A percentile compares a stretch with the other conserved stretches of the same genome.
phyloP scores from a whole-genome alignment of 257 asterid genomes.

The Jaltomata sinuosa region DNA sequence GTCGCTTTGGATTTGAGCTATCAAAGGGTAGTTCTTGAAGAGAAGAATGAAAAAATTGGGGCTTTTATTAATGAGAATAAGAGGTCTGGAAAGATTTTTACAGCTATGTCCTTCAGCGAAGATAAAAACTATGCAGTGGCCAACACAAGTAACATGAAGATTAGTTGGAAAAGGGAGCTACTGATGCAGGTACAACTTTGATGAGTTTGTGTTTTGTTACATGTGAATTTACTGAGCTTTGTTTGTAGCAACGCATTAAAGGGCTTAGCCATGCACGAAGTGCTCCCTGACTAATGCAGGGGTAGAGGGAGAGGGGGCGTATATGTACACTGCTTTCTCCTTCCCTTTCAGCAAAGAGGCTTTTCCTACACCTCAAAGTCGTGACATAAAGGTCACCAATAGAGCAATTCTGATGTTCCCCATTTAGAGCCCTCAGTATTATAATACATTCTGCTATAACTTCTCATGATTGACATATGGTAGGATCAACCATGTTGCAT shows the following conservation, averaged over 20 bases:
- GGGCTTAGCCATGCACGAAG: background rate
- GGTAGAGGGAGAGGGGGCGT: background rate
- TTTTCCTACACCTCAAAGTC: background rate
- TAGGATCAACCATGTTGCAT: background rate
- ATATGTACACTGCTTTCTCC: background rate
- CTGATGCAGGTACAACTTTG: slow-evolving; percentile 61
- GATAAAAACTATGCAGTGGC: slow-evolving; percentile 11
- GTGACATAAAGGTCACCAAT: background rate
- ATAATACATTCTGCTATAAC: background rate
- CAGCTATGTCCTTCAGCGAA: slow-evolving; percentile 74
- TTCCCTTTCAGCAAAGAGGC: background rate
- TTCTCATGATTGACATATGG: background rate
- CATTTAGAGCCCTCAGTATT: background rate
- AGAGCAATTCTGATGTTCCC: background rate
- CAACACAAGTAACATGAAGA: slow-evolving; percentile 24
- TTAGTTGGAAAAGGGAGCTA: slow-evolving; percentile 59
- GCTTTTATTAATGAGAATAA: slow-evolving; percentile 61
- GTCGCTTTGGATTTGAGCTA: slow-evolving; percentile 78
- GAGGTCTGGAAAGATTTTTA: slow-evolving; percentile 90
- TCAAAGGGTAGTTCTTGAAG: slow-evolving; percentile 55
- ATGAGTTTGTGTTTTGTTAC: background rate
- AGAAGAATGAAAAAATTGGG: slow-evolving; percentile 28
- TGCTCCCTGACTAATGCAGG: background rate
- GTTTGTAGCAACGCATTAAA: background rate
- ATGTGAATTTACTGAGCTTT: background rate